A percentile compares a stretch with the other conserved stretches of the same genome.
Conservation (phyloP, 192 early-diverging fungal species). For the Pilaira anomala region DNA sequence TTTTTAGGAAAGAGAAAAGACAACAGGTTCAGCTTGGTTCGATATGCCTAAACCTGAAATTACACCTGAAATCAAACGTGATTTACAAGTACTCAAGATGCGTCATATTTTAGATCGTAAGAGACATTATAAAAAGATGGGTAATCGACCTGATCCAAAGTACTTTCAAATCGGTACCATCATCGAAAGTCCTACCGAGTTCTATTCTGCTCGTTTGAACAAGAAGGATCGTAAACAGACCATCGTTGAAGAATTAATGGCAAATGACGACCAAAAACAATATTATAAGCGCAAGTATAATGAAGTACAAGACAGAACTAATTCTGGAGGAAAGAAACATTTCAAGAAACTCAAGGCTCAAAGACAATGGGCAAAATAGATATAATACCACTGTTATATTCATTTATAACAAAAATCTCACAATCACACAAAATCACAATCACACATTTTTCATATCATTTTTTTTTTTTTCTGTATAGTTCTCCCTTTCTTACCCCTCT, state of each 20-base stretch:
- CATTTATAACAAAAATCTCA: no score
- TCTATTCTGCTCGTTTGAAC: conserved; percentile 81
- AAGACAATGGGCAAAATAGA: not conserved
- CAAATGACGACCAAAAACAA: conserved; percentile 62
- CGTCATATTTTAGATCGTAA: conserved; percentile 91
- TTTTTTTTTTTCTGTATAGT: no score
- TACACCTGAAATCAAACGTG: conserved; percentile 85
- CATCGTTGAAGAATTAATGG: conserved; percentile 86
- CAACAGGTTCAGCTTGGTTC: conserved; percentile 73
- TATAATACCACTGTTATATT: not conserved
- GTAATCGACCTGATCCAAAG: conserved; percentile 68
- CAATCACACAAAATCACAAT: no score
- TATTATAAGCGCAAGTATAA: conserved; percentile 88
- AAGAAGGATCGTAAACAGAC: conserved; percentile 82
- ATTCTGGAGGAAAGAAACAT: conserved; percentile 51
- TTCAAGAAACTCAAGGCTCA: conserved; percentile 47
- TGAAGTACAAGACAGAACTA: conserved; percentile 66
- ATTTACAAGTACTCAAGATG: conserved; percentile 82
- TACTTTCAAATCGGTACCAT: conserved; percentile 96
- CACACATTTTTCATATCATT: no score
- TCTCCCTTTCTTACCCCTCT: no score
- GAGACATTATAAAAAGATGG: conserved; percentile 83
- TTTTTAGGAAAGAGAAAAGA: conserved; percentile 25
- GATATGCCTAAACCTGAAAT: conserved; percentile 81
- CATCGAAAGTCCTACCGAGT: conserved; percentile 83